Evolutionary conservation across 345 rosid species (phyloP).

Genomic region (Euclidium syriacum): DNA sequence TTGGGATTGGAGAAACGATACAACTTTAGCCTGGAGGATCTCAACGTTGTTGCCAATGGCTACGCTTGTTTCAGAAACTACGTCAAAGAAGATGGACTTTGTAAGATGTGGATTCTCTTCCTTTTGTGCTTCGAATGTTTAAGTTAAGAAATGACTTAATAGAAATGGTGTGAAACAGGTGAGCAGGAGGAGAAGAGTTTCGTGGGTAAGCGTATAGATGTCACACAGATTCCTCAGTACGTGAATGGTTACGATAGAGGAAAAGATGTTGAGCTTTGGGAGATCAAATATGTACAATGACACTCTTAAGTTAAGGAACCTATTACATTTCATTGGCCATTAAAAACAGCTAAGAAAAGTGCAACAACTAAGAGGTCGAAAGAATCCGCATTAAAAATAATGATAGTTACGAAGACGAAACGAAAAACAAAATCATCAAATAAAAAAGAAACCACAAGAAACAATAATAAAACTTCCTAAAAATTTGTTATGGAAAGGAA

Average conservation of each 20-base stretch:
- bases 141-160: neutral
- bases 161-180: neutral
- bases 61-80: slow-evolving; percentile 64
- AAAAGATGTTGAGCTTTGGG: slow-evolving; percentile 77
- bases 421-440: neutral
- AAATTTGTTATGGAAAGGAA: neutral
- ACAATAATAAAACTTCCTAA: neutral
- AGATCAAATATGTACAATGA: slow-evolving; percentile 38
- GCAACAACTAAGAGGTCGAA: neutral
- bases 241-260: slow-evolving; percentile 58
- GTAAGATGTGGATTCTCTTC: slow-evolving; percentile 14
- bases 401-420: neutral
- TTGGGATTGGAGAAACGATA: slow-evolving; percentile 88
- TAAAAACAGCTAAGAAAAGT: neutral
- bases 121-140: neutral
- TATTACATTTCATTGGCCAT: neutral
- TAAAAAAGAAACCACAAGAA: neutral
- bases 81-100: slow-evolving; percentile 35
- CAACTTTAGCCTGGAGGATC: slow-evolving; percentile 78
- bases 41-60: slow-evolving; percentile 70
- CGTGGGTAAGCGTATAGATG: slow-evolving; percentile 48
- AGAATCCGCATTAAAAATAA: neutral
- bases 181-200: slow-evolving; percentile 28
- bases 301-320: neutral
- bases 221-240: slow-evolving; percentile 56